Base-by-base conservation (phyloP, 208 protist genomes). In the Endotrypanum monterogeii region DNA sequence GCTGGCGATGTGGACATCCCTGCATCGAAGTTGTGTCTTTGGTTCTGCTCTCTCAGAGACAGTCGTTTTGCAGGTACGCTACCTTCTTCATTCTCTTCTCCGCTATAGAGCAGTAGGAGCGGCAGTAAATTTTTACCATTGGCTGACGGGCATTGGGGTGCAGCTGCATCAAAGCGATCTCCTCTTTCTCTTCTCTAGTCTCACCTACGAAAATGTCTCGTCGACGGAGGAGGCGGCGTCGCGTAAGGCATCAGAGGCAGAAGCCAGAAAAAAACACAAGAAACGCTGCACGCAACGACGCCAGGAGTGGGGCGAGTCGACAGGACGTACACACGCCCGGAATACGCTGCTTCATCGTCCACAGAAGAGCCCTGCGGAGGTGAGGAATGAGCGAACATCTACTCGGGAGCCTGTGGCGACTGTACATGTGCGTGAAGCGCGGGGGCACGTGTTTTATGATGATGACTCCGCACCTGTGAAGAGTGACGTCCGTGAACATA, bases 1-100 rank as follows among this genome's bases (percentile, higher is more conserved):
- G 50, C 83, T 96, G 18, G 89, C 87, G 60, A 94, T 92, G 88
- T 94, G 89, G 89, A 92, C 88, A 3, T 92, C 89, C 0, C 72
- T 96, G 39, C 81, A 86, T 60, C 89, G 92, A 68, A 85, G 88
- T 71, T 96, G 92, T 58, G 77, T 93, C 44, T 87, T 91, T 72
- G 88, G 86, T 28, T 92, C 89, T 6, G 88, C 90, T 44, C 67
- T 96, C 25, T 91, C 89, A 5, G 89, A 94, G 80, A 84, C 79
- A 16, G 63, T 94, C 20, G 73, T 82, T 9, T 73, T 93, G 74
- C 84, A 86, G 35, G 85, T 91, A 9, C 84, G 92, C 39, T 93
- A 86, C 75, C 83, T 89, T 50, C 74, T 96, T 0, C 92, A 96
- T 63, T 79, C 76, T 18, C 85, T 96, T 18, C 86, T 96, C 61